Evolutionary conservation across 305 asterid genomes (phyloP).

Genomic region (Plantago coronopus): DNA sequence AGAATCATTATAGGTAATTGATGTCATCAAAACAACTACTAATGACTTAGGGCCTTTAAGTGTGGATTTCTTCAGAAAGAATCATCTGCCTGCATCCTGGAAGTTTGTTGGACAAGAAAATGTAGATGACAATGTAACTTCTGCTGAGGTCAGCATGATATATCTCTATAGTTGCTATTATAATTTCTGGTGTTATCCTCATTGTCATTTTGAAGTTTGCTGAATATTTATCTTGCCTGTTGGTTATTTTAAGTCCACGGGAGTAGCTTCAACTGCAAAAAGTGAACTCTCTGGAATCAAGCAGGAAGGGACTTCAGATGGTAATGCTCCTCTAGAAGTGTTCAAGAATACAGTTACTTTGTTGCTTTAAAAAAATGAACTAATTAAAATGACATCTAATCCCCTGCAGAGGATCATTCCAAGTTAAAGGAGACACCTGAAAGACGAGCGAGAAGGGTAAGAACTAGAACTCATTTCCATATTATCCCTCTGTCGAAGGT

Average conservation of each 20-base stretch:
- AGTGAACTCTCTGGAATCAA: slow-evolving; percentile 42
- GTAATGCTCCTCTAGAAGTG: slow-evolving; percentile 34
- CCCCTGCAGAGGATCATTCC: slow-evolving; percentile 54
- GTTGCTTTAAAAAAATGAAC: slow-evolving; percentile 7
- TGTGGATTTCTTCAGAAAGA: slow-evolving; percentile 60
- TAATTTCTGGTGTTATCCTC: slow-evolving; percentile 15
- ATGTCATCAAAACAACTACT: slow-evolving; percentile 61
- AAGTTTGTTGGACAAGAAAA: slow-evolving; percentile 45
- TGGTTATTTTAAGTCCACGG: slow-evolving; percentile 34
- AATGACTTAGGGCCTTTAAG: slow-evolving; percentile 74
- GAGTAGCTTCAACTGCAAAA: slow-evolving; percentile 33
- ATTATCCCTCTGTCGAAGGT: slow-evolving; percentile 1
- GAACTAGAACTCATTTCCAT: slow-evolving; percentile 22
- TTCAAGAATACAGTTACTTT: slow-evolving; percentile 12
- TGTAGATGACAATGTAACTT: slow-evolving; percentile 32
- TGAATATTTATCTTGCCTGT: slow-evolving; percentile 27
- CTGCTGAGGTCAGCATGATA: slow-evolving; percentile 49
- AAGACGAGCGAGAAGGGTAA: slow-evolving; percentile 72
- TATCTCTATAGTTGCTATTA: slow-evolving; percentile 16
- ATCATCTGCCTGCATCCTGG: slow-evolving; percentile 80
- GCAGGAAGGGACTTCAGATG: slow-evolving; percentile 42
- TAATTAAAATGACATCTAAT: slow-evolving; percentile 21
- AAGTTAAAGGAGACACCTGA: slow-evolving; percentile 54
- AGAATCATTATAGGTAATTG: slow-evolving; percentile 57
- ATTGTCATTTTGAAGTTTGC: slow-evolving; percentile 21